Base-by-base conservation (phyloP, 345 rosid genomes). In the Salix caprea region DNA sequence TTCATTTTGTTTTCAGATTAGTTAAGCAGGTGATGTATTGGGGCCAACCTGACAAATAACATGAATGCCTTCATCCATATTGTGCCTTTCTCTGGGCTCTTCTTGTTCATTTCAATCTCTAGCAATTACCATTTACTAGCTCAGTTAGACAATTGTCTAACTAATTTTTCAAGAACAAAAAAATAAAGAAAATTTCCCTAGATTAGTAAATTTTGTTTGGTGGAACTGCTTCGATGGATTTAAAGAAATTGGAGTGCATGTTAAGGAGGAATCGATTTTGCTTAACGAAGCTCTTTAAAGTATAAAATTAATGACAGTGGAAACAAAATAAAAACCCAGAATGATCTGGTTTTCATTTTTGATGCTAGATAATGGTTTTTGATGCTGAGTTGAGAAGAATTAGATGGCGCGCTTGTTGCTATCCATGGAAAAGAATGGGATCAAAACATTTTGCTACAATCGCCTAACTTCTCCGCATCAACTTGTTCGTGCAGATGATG, bases 401-500 rank as follows among this genome's bases (percentile, higher is more conserved):
- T 8, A 21, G 26, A 21, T 4, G 13, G 61, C 3, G 61, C 4
- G 1, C 13, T 21, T 56, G 62, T 56, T 56, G 26, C 28, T 3
- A n/a, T 58, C 62, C 62, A n/a, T 58, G 28, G 28, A 58, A 58
- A 58, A 23, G 14, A n/a, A 58, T 10, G 64, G n/a, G 54, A 9
- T 36, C 42, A 34, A 16, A 24, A 54, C 19, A 14, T 34, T 23
- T n/a, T n/a, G 6, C 19, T n/a, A 42, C 12, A 12, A 40, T 37
- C 37, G 50, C 6, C 4, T n/a, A 13, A 39, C 44, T 2, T 62
- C 14, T 19, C 28, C 52, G 11, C 26, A 30, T 24, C 2, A 15
- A 15, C 32, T 11, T 23, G 16, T 26, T 71, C 74, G 78, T 78
- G 86, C 90, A 93, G 99, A 83, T 79, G 48, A 80, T 93, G 86